These are phyloP conservation scores for Eutrema heterophyllum DNA, from an alignment of 345 rosid species.

Conservation along the genomic window DNA sequence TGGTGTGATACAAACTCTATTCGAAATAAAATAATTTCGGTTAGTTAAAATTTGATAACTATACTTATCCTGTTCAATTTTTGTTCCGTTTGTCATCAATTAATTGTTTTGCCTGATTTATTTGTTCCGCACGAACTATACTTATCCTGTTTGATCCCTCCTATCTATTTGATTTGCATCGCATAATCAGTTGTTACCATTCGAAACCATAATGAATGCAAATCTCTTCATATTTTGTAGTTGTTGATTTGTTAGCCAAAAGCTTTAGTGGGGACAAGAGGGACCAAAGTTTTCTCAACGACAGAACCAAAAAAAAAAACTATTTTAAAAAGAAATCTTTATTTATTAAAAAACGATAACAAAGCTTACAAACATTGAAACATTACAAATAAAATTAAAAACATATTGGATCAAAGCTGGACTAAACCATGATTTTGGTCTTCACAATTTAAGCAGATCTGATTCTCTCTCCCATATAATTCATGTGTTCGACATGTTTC, in stretches of 20 bases:
- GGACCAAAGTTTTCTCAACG: background rate
- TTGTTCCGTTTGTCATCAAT: too few species aligned
- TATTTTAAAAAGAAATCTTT: background rate
- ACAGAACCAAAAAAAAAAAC: background rate
- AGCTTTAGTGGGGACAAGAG: background rate
- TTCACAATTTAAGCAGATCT: background rate
- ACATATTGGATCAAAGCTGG: background rate
- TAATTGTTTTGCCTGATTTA: too few species aligned
- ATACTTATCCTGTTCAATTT: too few species aligned
- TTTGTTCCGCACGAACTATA: too few species aligned
- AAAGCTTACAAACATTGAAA: background rate
- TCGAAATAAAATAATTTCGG: too few species aligned
- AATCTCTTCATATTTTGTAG: background rate
- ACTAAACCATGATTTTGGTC: background rate
- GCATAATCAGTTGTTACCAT: too few species aligned
- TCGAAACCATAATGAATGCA: background rate
- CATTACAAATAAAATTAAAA: background rate
- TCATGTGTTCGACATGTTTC: conserved; percentile 29
- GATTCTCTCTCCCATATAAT: background rate
- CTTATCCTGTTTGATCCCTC: too few species aligned
- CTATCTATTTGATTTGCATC: too few species aligned
- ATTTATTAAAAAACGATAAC: background rate
- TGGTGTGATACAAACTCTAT: too few species aligned
- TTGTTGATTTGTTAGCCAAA: background rate
- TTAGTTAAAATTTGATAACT: too few species aligned